Percentiles rank a stretch among this genome's conserved stretches.
Evolutionary conservation across 495 filamentous ascomycete genomes (phyloP).

Genomic region (Diplogelasinospora grovesii): DNA sequence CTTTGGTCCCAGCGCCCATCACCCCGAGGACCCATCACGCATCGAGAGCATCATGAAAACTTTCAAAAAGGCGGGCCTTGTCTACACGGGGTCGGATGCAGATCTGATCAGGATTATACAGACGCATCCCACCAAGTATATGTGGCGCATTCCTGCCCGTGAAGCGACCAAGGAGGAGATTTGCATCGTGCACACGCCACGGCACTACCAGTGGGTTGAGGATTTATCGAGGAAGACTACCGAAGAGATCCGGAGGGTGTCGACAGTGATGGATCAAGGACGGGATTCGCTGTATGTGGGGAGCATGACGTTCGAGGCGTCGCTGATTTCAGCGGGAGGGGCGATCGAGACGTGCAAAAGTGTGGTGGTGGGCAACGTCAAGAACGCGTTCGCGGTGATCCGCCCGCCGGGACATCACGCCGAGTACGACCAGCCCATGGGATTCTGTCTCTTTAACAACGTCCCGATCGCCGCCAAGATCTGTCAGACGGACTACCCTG

Average conservation of each 20-base stretch:
- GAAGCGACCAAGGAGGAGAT: constrained; percentile 72
- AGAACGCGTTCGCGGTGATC: constrained; percentile 92
- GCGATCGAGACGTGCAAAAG: constrained; percentile 90
- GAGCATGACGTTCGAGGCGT: constrained; percentile 68
- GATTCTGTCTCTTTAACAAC: constrained; percentile 97
- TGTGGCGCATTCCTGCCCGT: constrained; percentile 71
- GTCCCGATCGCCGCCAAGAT: constrained; percentile 82
- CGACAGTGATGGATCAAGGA: constrained; percentile 49
- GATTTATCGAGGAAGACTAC: constrained; percentile 46
- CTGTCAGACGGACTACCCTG: constrained; percentile 68
- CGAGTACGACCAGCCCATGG: constrained; percentile 74
- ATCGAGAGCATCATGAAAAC: constrained; percentile 86
- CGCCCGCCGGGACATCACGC: constrained; percentile 95
- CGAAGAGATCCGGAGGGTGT: constrained; percentile 56
- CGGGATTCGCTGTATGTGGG: constrained; percentile 90
- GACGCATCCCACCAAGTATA: constrained; percentile 47
- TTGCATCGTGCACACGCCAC: constrained; percentile 62
- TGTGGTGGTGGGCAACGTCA: constrained; percentile 70
- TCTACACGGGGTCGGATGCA: constrained; percentile 46
- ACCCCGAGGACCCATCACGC: constrained; percentile 88
- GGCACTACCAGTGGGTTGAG: constrained; percentile 72
- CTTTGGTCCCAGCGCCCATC: constrained; percentile 59
- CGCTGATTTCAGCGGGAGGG: constrained; percentile 81
- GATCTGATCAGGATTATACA: constrained; percentile 40
- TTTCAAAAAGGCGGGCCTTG: constrained; percentile 69